Evolutionary conservation across 495 filamentous ascomycete genomes (phyloP).

Genomic region (Trichoderma erinaceum): DNA sequence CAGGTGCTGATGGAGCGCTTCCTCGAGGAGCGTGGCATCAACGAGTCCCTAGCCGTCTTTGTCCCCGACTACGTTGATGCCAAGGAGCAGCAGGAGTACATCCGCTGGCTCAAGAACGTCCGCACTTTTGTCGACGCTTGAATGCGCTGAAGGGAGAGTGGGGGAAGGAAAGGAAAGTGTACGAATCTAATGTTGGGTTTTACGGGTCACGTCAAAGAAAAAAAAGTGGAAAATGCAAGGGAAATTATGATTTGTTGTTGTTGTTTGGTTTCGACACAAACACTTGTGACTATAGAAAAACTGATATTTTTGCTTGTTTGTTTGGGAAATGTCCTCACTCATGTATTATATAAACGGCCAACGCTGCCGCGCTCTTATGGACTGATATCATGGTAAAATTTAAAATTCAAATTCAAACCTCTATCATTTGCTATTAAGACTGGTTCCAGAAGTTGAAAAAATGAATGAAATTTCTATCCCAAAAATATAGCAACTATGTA

Average conservation of each 20-base stretch:
- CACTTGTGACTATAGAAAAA: background rate
- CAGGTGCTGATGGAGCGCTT: conserved; percentile 88
- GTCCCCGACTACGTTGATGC: conserved; percentile 94
- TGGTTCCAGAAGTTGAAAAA: background rate
- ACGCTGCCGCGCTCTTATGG: background rate
- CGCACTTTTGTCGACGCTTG: conserved; percentile 71
- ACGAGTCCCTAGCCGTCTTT: conserved; percentile 79
- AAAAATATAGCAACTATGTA: background rate
- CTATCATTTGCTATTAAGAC: background rate
- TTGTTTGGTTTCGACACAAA: background rate
- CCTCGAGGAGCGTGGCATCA: conserved; percentile 89
- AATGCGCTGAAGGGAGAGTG: conserved; percentile 13
- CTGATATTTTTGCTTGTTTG: background rate
- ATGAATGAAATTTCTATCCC: background rate
- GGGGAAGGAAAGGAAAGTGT: conserved; percentile 5
- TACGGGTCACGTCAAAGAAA: background rate
- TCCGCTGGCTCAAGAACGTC: conserved; percentile 80
- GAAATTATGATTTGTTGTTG: too few species aligned
- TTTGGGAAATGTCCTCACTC: conserved; percentile 12
- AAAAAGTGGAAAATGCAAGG: background rate
- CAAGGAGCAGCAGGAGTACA: conserved; percentile 99
- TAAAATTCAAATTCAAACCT: background rate
- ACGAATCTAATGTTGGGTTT: background rate
- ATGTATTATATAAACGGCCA: conserved; percentile 14
- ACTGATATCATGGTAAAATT: conserved; percentile 1